Percentiles rank a stretch among this genome's conserved stretches.
Evolutionary conservation across 2,329 filamentous ascomycete species (phyloP).

Genomic region (Dothiorella sarmentorum): DNA sequence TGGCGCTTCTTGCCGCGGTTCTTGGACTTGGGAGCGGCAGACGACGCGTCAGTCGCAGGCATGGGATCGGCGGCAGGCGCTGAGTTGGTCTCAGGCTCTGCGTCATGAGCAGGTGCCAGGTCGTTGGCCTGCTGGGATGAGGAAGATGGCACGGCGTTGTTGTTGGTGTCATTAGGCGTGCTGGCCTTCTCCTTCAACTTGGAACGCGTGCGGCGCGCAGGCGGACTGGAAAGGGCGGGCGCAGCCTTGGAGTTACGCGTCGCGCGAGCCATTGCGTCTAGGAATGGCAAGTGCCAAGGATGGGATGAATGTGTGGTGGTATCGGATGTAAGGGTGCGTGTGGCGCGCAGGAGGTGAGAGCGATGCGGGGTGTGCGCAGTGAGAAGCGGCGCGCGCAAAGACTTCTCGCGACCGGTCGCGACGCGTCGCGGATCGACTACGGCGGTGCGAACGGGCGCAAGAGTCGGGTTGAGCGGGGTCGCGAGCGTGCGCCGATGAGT

Average conservation of each 20-base stretch:
- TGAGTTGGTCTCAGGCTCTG: too few species aligned
- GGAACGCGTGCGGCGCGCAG: conserved; percentile 4
- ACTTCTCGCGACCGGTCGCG: conserved; percentile 2
- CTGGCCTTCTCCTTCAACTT: conserved; percentile 1
- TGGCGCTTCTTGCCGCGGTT: conserved; percentile 6
- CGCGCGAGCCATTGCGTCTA: conserved; percentile 8
- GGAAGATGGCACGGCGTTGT: not conserved
- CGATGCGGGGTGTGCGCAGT: not conserved
- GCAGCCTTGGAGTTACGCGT: not conserved
- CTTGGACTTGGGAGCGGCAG: not conserved
- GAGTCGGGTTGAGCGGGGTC: not conserved
- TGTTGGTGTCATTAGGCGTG: not conserved
- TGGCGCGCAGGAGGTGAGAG: conserved; percentile 3
- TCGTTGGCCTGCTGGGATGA: not conserved
- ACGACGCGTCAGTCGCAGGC: not conserved
- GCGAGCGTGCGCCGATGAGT: conserved; percentile 1
- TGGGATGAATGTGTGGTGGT: not conserved
- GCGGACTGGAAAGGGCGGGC: not conserved
- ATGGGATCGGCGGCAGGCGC: not conserved
- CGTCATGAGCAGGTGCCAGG: not conserved
- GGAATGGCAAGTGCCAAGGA: not conserved
- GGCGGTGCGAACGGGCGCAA: not conserved
- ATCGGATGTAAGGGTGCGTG: not conserved
- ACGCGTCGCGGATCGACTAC: conserved; percentile 2
- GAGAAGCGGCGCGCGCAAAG: not conserved